phyloP scores from a whole-genome alignment of 768 basidiomycete species.

The Pulveroboletus ravenelii region DNA sequence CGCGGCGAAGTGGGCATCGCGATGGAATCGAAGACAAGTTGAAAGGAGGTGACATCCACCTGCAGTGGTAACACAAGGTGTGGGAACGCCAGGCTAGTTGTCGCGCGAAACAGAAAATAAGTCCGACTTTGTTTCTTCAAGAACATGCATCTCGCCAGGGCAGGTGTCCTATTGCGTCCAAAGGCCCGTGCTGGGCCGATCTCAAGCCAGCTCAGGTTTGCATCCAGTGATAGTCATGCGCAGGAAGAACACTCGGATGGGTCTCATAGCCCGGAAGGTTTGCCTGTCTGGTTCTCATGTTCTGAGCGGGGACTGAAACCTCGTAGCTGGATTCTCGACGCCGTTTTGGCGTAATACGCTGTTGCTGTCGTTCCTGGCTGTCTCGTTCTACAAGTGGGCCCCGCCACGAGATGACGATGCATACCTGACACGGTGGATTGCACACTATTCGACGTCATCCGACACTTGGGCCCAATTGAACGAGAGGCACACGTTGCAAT shows the following conservation, averaged over 20 bases:
- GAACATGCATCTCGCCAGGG: slow-evolving; percentile 35
- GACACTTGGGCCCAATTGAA: slow-evolving; percentile 54
- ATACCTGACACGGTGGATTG: slow-evolving; percentile 64
- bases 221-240: slow-evolving; percentile 40
- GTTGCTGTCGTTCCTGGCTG: slow-evolving; percentile 45
- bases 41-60: too few species aligned
- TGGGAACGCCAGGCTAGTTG: slow-evolving; percentile 11
- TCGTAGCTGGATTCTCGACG: slow-evolving; percentile 48
- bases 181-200: slow-evolving; percentile 26
- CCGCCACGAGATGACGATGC: slow-evolving; percentile 57
- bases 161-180: slow-evolving; percentile 33
- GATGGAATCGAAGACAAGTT: not conserved
- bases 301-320: slow-evolving; percentile 1
- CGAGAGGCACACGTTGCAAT: slow-evolving; percentile 49
- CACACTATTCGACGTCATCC: slow-evolving; percentile 48
- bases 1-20: slow-evolving; percentile 32
- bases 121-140: not conserved
- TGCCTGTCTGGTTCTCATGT: slow-evolving; percentile 13
- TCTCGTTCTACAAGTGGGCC: slow-evolving; percentile 63
- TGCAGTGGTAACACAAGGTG: not conserved
- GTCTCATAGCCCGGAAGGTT: slow-evolving; percentile 62
- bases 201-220: slow-evolving; percentile 38
- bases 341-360: slow-evolving; percentile 66
- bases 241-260: slow-evolving; percentile 38
- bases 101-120: not conserved